Base-by-base conservation (phyloP, 1,139 yeast genomes). In the Taphrina deformans region DNA sequence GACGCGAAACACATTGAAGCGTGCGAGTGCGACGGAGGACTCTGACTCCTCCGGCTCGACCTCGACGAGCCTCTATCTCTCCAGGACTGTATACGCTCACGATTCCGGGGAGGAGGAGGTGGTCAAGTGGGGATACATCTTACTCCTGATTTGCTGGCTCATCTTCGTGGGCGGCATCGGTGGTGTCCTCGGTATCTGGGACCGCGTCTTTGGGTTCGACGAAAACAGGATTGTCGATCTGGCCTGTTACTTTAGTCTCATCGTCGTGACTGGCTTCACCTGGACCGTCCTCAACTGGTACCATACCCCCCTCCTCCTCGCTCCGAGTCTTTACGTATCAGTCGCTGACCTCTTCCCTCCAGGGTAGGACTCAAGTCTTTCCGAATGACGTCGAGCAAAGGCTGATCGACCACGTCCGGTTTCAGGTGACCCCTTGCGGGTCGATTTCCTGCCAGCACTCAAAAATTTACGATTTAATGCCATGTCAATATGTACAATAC, bases 281-380 rank as follows among this genome's bases (percentile, higher is more conserved):
- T 53, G 58, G 58, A 53, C 58, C 4, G 48, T 53, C 4, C 48
- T 53, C 21, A 53, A 53, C 24, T 53, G 58, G 58, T 51, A 33
- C n/a, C 18, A 2, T 29, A 6, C 10, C 51, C 27, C 10, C 33
- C 33, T 31, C 35, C 45, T 21, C 14, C 35, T 10, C 14, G 5
- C 14, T 31, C 6, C 5, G 35, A 31, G n/a, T n/a, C n/a, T n/a
- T n/a, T n/a, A n/a, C n/a, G n/a, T n/a, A n/a, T n/a, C n/a, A 31
- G 7, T n/a, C 23, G 21, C 23, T n/a, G 45, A 40, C 45, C n/a
- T 9, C 10, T 40, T n/a, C 1, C n/a, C n/a, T 1, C n/a, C 35
- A 53, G 58, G 58, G 58, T 53, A 1, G 58, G 58, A 24, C 24
- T 53, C 10, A 53, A 53, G 48, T 53, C 58, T 33, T 53, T 53